Percentiles rank a stretch among this genome's conserved stretches.
Conservation (phyloP, 192 early-diverging fungal genomes). For the Diversispora epigaea region DNA sequence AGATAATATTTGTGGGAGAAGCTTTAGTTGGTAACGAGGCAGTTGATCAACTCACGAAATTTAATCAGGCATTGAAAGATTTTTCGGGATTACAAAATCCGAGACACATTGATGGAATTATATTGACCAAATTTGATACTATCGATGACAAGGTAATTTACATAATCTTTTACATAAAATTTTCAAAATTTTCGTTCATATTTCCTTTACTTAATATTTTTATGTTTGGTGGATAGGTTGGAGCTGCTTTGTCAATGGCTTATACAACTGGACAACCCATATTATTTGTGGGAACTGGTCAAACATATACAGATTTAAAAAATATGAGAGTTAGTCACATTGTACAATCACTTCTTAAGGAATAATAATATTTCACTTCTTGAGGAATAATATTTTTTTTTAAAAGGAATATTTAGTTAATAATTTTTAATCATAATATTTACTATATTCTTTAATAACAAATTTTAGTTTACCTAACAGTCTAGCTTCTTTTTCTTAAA, state of each 20-base stretch:
- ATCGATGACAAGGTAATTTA: conserved; percentile 82
- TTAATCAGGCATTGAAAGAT: conserved; percentile 90
- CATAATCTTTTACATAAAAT: not conserved
- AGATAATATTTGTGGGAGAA: conserved; percentile 97
- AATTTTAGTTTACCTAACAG: no score
- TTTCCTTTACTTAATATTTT: not conserved
- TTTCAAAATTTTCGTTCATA: not conserved
- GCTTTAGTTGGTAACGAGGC: conserved; percentile 96
- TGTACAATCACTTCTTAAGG: conserved; percentile 62
- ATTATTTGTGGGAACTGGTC: conserved; percentile 94
- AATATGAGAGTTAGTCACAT: conserved; percentile 81
- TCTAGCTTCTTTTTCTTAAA: no score
- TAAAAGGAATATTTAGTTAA: no score
- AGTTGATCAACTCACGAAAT: conserved; percentile 93
- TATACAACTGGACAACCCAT: conserved; percentile 95
- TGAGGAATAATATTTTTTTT: conserved; percentile 39
- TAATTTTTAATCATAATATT: no score
- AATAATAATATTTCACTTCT: conserved; percentile 50
- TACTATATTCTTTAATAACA: no score
- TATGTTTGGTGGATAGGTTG: conserved; percentile 55
- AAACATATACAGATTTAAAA: conserved; percentile 94
- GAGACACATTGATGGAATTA: conserved; percentile 93
- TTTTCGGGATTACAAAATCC: conserved; percentile 79
- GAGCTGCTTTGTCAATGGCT: conserved; percentile 94
- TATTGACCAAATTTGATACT: conserved; percentile 95